Evolutionary conservation across 805 yeast species (phyloP), one percentile per base, ranked within the genome.

Genomic region (Wickerhamomyces pijperi): DNA sequence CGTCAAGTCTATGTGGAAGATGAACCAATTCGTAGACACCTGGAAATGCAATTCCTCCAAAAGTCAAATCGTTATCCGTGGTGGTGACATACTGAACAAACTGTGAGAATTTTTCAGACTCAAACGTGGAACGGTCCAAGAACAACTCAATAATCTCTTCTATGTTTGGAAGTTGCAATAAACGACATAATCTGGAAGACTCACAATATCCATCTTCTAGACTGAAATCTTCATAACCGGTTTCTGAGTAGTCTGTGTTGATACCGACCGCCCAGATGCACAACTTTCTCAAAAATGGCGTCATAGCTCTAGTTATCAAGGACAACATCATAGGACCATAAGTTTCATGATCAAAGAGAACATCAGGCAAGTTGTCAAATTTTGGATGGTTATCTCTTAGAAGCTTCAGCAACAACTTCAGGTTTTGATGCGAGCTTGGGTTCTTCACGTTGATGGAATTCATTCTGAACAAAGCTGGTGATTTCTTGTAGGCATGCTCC

Each of bases 1-100:
- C 65, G 52, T 82, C 88, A 43, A 85, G 58, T 37, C 82, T 67
- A 2, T 61, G 56, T 0, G 96, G 96, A 15, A 87, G 64, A 25
- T 70, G 64, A 18, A 82, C 65, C 36, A 87, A 62, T 32, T 68
- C 65, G n/a, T 80, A 60, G 2, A 70, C 51, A 0, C 83, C 83
- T 0, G 94, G 92, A 48, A 75, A 85, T 31, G 73, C 76, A 17
- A 82, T 42, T 8, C 47, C 43, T 3, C 42, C 25, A 41, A 49
- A 53, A 3, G 19, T 18, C 18, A 53, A 19, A 1, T 47, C 51
- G 28, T 49, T 43, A 19, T 49, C 52, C 4, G 57, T 51, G 1
- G 43, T 39, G 16, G 48, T 45, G 16, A 53, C 37, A 17, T 46
- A 48, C 18, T 36, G 36, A 12, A 43, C 28, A 37, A 49, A 43